phyloP scores from a whole-genome alignment of 129 eudicot species.

The Flaveria ramosissima region DNA sequence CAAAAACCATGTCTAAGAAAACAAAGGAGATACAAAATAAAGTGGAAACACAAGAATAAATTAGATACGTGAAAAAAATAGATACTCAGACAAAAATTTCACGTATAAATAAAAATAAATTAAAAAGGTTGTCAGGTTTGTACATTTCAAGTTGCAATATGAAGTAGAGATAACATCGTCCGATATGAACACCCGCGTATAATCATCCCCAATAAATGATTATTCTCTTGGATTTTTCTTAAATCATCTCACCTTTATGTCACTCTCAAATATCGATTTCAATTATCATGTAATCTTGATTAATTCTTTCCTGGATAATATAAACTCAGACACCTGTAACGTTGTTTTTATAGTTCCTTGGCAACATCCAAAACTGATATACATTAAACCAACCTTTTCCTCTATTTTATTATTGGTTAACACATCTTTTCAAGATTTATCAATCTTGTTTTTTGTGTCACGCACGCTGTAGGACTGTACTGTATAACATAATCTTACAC shows the following conservation, averaged over 20 bases:
- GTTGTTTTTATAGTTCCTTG: background rate
- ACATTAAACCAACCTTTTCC: background rate
- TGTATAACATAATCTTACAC: constrained; percentile 13
- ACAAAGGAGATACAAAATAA: background rate
- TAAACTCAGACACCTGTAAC: background rate
- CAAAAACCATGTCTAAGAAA: too few relatives aligned
- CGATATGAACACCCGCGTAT: background rate
- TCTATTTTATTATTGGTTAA: constrained; percentile 15
- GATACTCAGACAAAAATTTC: background rate
- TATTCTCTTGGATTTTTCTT: background rate
- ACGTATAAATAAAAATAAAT: background rate
- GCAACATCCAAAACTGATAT: background rate
- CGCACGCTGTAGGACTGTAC: background rate
- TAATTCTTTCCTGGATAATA: background rate
- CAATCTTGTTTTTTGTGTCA: background rate
- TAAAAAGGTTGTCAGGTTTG: background rate
- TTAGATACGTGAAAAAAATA: background rate
- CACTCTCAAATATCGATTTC: background rate
- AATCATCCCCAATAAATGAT: background rate
- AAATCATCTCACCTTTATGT: too few relatives aligned
- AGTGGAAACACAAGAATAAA: background rate
- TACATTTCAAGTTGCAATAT: background rate
- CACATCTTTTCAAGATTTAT: constrained; percentile 23
- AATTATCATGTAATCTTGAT: background rate
- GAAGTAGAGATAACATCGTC: background rate